Evolutionary conservation across 2,329 filamentous ascomycete genomes (phyloP), one percentile per base, ranked within the genome.

Genomic region (Trichoderma atroviride): DNA sequence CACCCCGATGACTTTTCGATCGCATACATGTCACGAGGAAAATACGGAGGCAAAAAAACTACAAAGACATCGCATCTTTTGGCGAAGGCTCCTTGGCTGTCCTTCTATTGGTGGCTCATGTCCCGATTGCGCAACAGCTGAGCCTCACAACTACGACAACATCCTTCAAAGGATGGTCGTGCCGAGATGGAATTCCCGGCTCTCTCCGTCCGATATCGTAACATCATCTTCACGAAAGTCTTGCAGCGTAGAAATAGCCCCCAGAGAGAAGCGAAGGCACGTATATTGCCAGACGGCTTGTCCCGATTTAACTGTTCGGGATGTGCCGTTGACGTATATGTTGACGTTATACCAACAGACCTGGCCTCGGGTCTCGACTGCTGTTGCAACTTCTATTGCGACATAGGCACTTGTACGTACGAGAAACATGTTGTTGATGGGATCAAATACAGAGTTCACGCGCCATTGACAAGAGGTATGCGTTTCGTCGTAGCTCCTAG

Each of bases 101-200:
- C 13, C 37, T 61, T 40, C 35, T 52, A 47, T 64, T 57, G 67
- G 55, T 37, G 14, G 29, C n/a, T 37, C 24, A 13, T 35, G 58
- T 53, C 56, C 31, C 19, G 22, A 5, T 27, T 19, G 50, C n/a
- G 16, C 33, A 55, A 16, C 65, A 37, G 65, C 56, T 55, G 47
- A 60, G 65, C 33, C 56, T 55, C 65, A 55, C 6, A 27, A 43
- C 31, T 16, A 43, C 50, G 33, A 57, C 31, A 55, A 24, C 57
- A 55, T 61, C 65, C 65, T 29, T 68, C 57, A 57, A 47, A 53
- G 57, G 50, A 47, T 40, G 24, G 14, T 68, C 43, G 10, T 13
- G 24, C 40, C 29, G 22, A 43, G 57, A 43, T 19, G 22, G 31
- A 37, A 24, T 24, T 35, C 7, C 63, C 63, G 63, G 27, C n/a